Conservation (phyloP, 148 eudicot species). For the Drosera capensis region DNA sequence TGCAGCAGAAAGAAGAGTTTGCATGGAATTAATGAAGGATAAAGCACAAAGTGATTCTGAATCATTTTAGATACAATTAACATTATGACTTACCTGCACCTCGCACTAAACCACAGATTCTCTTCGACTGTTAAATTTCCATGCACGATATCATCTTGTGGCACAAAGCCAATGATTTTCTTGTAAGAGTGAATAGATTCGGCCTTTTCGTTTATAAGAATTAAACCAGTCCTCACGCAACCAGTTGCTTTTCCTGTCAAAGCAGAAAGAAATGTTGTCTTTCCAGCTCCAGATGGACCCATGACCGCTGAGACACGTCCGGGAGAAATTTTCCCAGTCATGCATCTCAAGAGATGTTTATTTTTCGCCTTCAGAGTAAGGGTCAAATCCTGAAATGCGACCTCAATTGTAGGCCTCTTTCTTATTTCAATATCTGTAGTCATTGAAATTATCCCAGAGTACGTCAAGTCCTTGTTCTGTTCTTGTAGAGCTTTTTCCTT, state of each 20-base stretch:
- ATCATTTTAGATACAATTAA: neutral
- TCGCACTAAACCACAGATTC: constrained; percentile 66
- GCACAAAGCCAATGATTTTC: no score
- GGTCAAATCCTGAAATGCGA: constrained; percentile 47
- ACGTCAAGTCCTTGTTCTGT: constrained; percentile 43
- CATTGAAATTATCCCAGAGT: constrained; percentile 46
- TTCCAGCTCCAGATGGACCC: constrained; percentile 87
- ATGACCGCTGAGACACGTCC: constrained; percentile 63
- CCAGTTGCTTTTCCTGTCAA: constrained; percentile 56
- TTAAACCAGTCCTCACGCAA: constrained; percentile 33
- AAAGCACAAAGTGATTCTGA: neutral
- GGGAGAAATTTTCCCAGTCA: constrained; percentile 49
- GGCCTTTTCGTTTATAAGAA: constrained; percentile 49
- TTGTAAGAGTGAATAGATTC: constrained; percentile 50
- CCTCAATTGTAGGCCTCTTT: constrained; percentile 48
- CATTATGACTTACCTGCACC: constrained; percentile 45
- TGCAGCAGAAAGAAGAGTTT: neutral
- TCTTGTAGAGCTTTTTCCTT: constrained; percentile 69
- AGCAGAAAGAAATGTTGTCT: constrained; percentile 63
- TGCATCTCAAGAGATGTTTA: constrained; percentile 45
- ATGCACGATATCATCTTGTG: no score
- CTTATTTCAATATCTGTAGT: constrained; percentile 29
- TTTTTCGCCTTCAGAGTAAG: constrained; percentile 53
- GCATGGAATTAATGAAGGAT: neutral
- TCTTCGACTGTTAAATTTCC: no score